phyloP scores from a whole-genome alignment of 2,329 filamentous ascomycete species.

The Beauveria australis region DNA sequence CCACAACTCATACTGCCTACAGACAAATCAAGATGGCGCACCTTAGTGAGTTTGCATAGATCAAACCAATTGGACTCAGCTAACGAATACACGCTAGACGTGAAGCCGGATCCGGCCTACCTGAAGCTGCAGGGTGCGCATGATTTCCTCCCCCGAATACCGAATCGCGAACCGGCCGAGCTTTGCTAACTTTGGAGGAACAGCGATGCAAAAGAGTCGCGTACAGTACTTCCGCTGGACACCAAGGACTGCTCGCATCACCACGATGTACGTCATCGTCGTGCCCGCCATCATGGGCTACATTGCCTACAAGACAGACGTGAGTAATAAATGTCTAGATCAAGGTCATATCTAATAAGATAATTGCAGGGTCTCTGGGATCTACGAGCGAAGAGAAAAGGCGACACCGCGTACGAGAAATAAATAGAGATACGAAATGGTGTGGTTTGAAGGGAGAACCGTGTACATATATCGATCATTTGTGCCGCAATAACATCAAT shows the following conservation, averaged over 20 bases:
- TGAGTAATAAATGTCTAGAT: constrained; percentile 43
- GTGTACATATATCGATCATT: constrained; percentile 34
- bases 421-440: constrained; percentile 32
- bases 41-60: constrained; percentile 23
- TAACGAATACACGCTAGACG: constrained; percentile 24
- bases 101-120: constrained; percentile 34
- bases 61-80: constrained; percentile 12
- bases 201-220: constrained; percentile 77
- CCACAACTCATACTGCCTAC: constrained; percentile 17
- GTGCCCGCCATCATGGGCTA: constrained; percentile 65
- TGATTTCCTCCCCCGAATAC: constrained; percentile 16
- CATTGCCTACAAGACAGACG: constrained; percentile 73
- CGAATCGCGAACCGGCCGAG: constrained; percentile 12
- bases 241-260: constrained; percentile 68
- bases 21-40: constrained; percentile 29
- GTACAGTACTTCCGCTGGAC: constrained; percentile 97
- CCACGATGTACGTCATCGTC: constrained; percentile 65
- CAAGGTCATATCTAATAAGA: constrained; percentile 16
- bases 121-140: constrained; percentile 32
- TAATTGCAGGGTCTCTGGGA: constrained; percentile 69
- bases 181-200: constrained; percentile 17
- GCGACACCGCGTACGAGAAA: constrained; percentile 75
- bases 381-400: constrained; percentile 78
- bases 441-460: constrained; percentile 11
- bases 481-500: constrained; percentile 1